Percentiles rank a stretch among this genome's conserved stretches.
Conservation (phyloP, 352 stramenopile species). For the Elongisporangium undulatum region DNA sequence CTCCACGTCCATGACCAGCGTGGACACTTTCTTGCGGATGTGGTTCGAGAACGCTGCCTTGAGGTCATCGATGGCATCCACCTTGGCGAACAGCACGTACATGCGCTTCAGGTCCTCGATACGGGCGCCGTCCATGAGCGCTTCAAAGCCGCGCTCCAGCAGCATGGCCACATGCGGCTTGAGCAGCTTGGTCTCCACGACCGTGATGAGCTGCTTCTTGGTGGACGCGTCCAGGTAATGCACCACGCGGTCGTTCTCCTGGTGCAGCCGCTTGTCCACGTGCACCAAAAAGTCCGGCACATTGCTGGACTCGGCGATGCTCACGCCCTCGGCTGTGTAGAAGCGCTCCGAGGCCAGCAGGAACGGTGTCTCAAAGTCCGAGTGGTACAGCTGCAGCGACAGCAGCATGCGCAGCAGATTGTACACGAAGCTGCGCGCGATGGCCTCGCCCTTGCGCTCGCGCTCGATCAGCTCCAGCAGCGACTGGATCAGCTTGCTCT, state of each 20-base stretch:
- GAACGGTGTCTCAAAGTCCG: conserved; percentile 85
- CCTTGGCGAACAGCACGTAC: conserved; percentile 73
- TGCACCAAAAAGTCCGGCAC: conserved; percentile 87
- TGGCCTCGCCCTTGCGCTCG: conserved; percentile 84
- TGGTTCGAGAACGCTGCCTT: conserved; percentile 66
- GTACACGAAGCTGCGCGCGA: conserved; percentile 81
- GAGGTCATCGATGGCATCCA: conserved; percentile 66
- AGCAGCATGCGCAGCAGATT: conserved; percentile 81
- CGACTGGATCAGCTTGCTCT: conserved; percentile 64
- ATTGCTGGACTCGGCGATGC: conserved; percentile 47
- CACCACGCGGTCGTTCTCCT: conserved; percentile 74
- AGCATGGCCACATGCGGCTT: conserved; percentile 78
- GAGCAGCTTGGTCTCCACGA: conserved; percentile 82
- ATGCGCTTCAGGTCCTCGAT: conserved; percentile 87
- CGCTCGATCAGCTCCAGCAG: conserved; percentile 84
- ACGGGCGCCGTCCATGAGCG: conserved; percentile 76
- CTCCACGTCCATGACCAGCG: conserved; percentile 71
- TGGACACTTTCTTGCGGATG: conserved; percentile 73
- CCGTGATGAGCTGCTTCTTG: conserved; percentile 61
- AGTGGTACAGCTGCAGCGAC: conserved; percentile 82
- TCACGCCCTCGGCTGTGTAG: conserved; percentile 77
- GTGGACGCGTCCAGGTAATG: conserved; percentile 75
- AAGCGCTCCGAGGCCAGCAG: conserved; percentile 84
- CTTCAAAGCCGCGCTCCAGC: conserved; percentile 84
- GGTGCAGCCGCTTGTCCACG: conserved; percentile 80